Conservation (phyloP, 345 rosid genomes). For the Chamaenerion angustifolium region DNA sequence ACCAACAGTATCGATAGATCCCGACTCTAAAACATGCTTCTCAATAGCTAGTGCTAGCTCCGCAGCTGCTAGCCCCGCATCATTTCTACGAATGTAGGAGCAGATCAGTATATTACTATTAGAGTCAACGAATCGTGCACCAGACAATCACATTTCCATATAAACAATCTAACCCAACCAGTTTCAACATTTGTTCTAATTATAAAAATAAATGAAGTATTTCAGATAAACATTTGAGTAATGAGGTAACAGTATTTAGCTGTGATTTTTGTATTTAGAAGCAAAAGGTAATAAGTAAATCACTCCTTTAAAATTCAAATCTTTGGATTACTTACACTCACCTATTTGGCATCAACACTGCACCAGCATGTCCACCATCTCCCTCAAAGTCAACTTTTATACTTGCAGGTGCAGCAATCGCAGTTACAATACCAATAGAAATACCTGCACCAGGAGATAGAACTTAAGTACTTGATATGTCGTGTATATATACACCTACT, state of each 20-base stretch:
- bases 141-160: too few relatives aligned
- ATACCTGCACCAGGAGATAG: conserved; percentile 28
- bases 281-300: too few relatives aligned
- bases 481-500: too few relatives aligned
- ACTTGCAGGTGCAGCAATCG: conserved; percentile 98
- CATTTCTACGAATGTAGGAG: conserved; percentile 35
- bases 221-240: too few relatives aligned
- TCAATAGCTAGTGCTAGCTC: conserved; percentile 87
- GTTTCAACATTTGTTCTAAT: too few relatives aligned
- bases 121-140: too few relatives aligned
- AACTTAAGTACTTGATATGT: too few relatives aligned
- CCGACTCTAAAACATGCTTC: conserved; percentile 71
- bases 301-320: neutral
- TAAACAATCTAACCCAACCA: too few relatives aligned
- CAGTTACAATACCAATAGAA: conserved; percentile 78
- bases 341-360: conserved; percentile 89
- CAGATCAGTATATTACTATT: too few relatives aligned
- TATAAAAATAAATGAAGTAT: too few relatives aligned
- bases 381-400: conserved; percentile 86
- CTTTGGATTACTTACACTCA: conserved; percentile 10
- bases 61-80: conserved; percentile 94
- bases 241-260: too few relatives aligned
- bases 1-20: conserved; percentile 88
- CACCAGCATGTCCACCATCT: conserved; percentile 93
- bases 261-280: too few relatives aligned